Conservation (phyloP, 2,329 filamentous ascomycete species). For the Fusarium aywerte region DNA sequence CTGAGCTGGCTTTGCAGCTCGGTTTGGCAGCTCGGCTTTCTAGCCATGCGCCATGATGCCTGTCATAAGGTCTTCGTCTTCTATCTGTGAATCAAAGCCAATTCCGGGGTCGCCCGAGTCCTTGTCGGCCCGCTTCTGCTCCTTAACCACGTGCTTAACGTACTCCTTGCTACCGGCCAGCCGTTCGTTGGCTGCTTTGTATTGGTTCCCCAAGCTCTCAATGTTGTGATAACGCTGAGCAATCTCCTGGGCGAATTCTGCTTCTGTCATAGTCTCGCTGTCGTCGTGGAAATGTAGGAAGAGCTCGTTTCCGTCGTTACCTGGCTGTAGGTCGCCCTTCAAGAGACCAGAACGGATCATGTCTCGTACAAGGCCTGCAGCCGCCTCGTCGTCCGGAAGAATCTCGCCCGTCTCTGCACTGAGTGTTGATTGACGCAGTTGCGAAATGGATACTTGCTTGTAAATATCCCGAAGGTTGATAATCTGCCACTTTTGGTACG, state of each 20-base stretch:
- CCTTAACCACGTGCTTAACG: slow-evolving; percentile 58
- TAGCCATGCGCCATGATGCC: slow-evolving; percentile 50
- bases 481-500: slow-evolving; percentile 81
- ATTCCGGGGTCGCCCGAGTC: slow-evolving; percentile 51
- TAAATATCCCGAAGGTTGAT: slow-evolving; percentile 79
- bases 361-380: slow-evolving; percentile 59
- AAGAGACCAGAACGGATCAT: slow-evolving; percentile 69
- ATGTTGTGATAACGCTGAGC: slow-evolving; percentile 56
- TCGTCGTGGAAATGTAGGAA: slow-evolving; percentile 64
- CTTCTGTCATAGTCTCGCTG: slow-evolving; percentile 59
- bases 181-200: slow-evolving; percentile 64
- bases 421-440: slow-evolving; percentile 62
- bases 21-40: neutral
- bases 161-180: slow-evolving; percentile 68
- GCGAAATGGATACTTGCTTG: slow-evolving; percentile 64
- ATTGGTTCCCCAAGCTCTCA: slow-evolving; percentile 58
- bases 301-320: slow-evolving; percentile 54
- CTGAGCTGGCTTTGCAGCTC: too few species aligned
- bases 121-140: slow-evolving; percentile 60
- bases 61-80: slow-evolving; percentile 72
- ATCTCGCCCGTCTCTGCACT: slow-evolving; percentile 63
- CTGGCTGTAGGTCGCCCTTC: slow-evolving; percentile 61
- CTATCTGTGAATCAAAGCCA: slow-evolving; percentile 60
- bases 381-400: slow-evolving; percentile 56
- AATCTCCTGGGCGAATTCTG: slow-evolving; percentile 61